These are phyloP conservation scores for Bacterosira constricta DNA, from an alignment of 108 stramenopile genomes.

Conservation along the genomic window DNA sequence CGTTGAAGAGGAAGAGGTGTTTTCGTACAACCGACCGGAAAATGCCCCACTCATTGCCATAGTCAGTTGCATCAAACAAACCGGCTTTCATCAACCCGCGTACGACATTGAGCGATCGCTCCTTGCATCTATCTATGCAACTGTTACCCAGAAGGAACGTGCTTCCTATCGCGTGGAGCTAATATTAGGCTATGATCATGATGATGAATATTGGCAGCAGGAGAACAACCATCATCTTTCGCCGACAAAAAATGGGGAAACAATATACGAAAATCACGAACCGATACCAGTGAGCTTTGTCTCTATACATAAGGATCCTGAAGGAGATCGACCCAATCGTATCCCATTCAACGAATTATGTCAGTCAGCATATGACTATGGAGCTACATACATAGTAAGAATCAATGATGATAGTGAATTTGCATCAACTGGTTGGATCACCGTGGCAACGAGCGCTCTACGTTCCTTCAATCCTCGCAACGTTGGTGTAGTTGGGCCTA, in stretches of 20 bases:
- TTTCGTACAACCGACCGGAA: background rate
- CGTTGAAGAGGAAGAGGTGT: background rate
- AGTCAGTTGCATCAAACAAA: slow-evolving; percentile 26
- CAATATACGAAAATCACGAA: background rate
- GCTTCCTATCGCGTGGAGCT: slow-evolving; percentile 26
- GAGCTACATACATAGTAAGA: slow-evolving; percentile 55
- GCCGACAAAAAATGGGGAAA: background rate
- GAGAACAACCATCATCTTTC: slow-evolving; percentile 16
- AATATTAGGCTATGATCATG: slow-evolving; percentile 41
- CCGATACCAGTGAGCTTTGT: slow-evolving; percentile 34
- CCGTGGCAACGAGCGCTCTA: slow-evolving; percentile 31
- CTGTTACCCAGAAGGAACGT: slow-evolving; percentile 28
- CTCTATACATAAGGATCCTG: slow-evolving; percentile 29
- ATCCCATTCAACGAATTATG: slow-evolving; percentile 58
- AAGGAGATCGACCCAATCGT: slow-evolving; percentile 13
- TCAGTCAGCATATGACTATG: slow-evolving; percentile 44
- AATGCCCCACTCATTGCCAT: slow-evolving; percentile 19
- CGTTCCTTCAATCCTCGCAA: slow-evolving; percentile 34
- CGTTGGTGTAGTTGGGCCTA: slow-evolving; percentile 67
- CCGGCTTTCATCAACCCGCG: background rate
- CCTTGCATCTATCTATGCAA: slow-evolving; percentile 34
- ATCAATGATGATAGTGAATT: slow-evolving; percentile 67
- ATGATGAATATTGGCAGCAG: slow-evolving; percentile 41
- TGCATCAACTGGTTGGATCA: slow-evolving; percentile 35
- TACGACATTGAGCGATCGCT: slow-evolving; percentile 1